Percentiles rank a stretch among this genome's conserved stretches.
These are phyloP conservation scores for Pythium volutum DNA, from an alignment of 352 stramenopile species.

Conservation along the genomic window DNA sequence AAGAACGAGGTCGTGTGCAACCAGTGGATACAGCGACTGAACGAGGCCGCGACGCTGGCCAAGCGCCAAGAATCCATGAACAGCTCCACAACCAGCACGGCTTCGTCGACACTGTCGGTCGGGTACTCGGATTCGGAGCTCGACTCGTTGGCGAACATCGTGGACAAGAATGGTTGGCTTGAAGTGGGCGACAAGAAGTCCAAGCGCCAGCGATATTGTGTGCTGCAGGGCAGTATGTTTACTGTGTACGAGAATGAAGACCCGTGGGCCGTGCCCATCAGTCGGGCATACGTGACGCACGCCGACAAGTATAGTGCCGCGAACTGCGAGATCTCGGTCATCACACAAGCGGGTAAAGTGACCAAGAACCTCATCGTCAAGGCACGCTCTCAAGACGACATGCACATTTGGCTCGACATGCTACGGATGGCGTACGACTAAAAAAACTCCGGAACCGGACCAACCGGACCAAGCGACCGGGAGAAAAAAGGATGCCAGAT, in stretches of 20 bases:
- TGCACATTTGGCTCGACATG: slow-evolving; percentile 74
- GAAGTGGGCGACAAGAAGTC: slow-evolving; percentile 77
- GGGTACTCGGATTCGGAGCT: slow-evolving; percentile 74
- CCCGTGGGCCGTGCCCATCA: slow-evolving; percentile 73
- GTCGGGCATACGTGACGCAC: slow-evolving; percentile 68
- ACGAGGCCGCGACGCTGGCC: slow-evolving; percentile 57
- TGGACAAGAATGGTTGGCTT: slow-evolving; percentile 80
- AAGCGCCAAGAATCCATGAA: slow-evolving; percentile 80
- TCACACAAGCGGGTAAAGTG: slow-evolving; percentile 62
- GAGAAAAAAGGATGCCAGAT: slow-evolving; percentile 6
- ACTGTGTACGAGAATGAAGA: slow-evolving; percentile 82
- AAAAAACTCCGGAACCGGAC: background rate
- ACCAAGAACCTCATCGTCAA: slow-evolving; percentile 71
- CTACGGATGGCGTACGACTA: slow-evolving; percentile 54
- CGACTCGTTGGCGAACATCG: slow-evolving; percentile 64
- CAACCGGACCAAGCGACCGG: too few species aligned
- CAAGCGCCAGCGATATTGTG: slow-evolving; percentile 68
- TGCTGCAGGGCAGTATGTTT: slow-evolving; percentile 80
- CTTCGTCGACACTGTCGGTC: slow-evolving; percentile 56
- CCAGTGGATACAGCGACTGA: slow-evolving; percentile 74
- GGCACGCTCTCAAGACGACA: slow-evolving; percentile 64
- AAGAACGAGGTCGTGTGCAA: slow-evolving; percentile 75
- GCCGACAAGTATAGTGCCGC: slow-evolving; percentile 59
- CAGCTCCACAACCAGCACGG: slow-evolving; percentile 67
- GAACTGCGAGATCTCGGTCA: slow-evolving; percentile 61